A percentile compares a stretch with the other conserved stretches of the same genome.
Conservation (phyloP, 768 basidiomycete genomes). For the Sarcodon sp. region DNA sequence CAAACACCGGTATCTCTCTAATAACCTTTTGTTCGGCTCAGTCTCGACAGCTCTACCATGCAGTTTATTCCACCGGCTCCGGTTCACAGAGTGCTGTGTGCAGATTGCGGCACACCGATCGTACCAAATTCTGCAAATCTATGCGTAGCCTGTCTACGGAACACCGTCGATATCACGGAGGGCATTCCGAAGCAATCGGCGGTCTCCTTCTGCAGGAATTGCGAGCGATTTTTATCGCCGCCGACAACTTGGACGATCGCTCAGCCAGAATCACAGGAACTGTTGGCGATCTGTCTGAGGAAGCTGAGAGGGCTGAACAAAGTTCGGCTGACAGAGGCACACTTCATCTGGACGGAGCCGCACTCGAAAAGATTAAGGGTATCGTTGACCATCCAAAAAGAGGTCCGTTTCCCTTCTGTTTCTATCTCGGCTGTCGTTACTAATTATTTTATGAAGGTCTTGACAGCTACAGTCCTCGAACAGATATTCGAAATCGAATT, state of each 20-base stretch:
- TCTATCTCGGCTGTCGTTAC: background rate
- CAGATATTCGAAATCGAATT: conserved; percentile 97
- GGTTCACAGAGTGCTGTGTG: conserved; percentile 76
- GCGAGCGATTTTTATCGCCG: conserved; percentile 90
- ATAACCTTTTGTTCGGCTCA: no score
- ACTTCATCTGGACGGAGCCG: conserved; percentile 99
- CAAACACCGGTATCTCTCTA: no score
- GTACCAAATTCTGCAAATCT: conserved; percentile 89
- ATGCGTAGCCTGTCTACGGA: conserved; percentile 79
- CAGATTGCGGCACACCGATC: conserved; percentile 86
- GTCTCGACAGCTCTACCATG: conserved; percentile 27
- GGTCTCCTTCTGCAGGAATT: conserved; percentile 89
- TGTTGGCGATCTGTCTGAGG: conserved; percentile 88
- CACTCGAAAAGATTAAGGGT: conserved; percentile 89
- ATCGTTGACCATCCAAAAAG: conserved; percentile 96
- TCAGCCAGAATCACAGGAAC: conserved; percentile 82
- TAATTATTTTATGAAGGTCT: conserved; percentile 36
- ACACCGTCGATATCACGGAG: conserved; percentile 94
- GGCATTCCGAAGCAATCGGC: conserved; percentile 95
- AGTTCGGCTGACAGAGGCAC: conserved; percentile 94
- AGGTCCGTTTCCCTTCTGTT: conserved; percentile 35
- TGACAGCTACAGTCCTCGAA: conserved; percentile 90
- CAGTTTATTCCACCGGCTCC: conserved; percentile 68
- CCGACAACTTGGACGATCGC: conserved; percentile 80
- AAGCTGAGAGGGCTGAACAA: conserved; percentile 91